These are phyloP conservation scores for Rhizopus stolonifer DNA, from an alignment of 371 early-diverging fungal genomes.

Conservation along the genomic window DNA sequence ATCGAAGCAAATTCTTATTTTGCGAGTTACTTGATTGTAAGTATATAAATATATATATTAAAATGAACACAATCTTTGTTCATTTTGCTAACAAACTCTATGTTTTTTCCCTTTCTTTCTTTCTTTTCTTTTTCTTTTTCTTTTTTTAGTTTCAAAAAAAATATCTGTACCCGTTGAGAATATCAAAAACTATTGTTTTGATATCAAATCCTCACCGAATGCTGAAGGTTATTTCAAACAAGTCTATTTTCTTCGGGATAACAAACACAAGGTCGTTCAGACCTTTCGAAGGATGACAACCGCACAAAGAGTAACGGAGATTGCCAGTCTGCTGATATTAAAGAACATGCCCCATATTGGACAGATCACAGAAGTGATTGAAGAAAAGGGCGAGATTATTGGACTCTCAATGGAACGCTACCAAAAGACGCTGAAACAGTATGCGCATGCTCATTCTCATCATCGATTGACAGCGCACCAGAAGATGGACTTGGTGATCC, in stretches of 20 bases:
- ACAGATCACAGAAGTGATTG: conserved; percentile 39
- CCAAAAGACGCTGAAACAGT: conserved; percentile 59
- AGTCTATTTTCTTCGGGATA: conserved; percentile 34
- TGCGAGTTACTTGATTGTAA: conserved; percentile 16
- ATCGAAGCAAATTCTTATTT: background rate
- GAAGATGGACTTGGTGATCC: conserved; percentile 56
- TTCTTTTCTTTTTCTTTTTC: too few species aligned
- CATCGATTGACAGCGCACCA: conserved; percentile 54
- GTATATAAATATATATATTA: background rate
- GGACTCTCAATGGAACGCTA: conserved; percentile 53
- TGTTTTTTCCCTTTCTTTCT: too few species aligned
- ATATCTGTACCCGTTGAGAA: conserved; percentile 29
- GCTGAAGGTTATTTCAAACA: conserved; percentile 50
- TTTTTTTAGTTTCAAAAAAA: conserved; percentile 21
- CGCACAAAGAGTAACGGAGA: conserved; percentile 41
- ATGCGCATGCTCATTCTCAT: conserved; percentile 53
- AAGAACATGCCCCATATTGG: conserved; percentile 34
- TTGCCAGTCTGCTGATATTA: conserved; percentile 36
- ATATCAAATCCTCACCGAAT: conserved; percentile 32
- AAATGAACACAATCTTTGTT: too few species aligned
- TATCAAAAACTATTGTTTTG: conserved; percentile 29
- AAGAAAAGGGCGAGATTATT: conserved; percentile 44
- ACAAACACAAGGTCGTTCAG: conserved; percentile 36
- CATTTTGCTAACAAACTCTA: too few species aligned
- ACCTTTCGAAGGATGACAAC: conserved; percentile 48